Percentiles rank a stretch among this genome's conserved stretches.
phyloP scores from a whole-genome alignment of 1,284 basidiomycete species.

The Spongiforma sp. region DNA sequence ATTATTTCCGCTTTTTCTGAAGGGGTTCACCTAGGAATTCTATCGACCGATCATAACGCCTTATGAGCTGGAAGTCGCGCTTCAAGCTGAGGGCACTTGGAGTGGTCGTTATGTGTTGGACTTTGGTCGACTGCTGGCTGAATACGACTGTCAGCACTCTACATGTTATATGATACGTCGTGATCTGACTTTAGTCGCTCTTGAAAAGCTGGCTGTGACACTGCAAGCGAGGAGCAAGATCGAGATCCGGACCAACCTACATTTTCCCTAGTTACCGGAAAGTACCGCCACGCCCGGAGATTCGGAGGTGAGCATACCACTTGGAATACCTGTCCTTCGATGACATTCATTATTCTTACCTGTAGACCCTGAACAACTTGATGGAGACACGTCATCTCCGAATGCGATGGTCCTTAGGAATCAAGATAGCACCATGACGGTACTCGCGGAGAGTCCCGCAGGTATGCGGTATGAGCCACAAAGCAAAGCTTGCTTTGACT shows the following conservation, averaged over 20 bases:
- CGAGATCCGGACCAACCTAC: constrained; percentile 70
- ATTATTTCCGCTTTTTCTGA: background rate
- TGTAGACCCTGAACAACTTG: constrained; percentile 7
- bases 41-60: constrained; percentile 93
- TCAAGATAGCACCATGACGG: constrained; percentile 63
- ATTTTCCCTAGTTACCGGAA: constrained; percentile 90
- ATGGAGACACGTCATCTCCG: constrained; percentile 23
- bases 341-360: background rate
- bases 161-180: background rate
- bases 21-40: constrained; percentile 70
- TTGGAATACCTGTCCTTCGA: background rate
- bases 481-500: constrained; percentile 9
- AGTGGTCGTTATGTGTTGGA: constrained; percentile 84
- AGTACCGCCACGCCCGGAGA: constrained; percentile 78
- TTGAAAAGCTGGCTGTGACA: constrained; percentile 18
- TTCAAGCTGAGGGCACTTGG: constrained; percentile 75
- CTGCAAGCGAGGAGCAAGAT: constrained; percentile 30
- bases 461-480: constrained; percentile 45
- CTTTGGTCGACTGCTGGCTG: constrained; percentile 72
- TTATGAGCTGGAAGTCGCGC: constrained; percentile 88
- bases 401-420: constrained; percentile 64
- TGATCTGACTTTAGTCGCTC: background rate
- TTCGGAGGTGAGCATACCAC: constrained; percentile 49
- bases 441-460: constrained; percentile 71
- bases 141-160: constrained; percentile 22